Percentiles rank a stretch among this genome's conserved stretches.
Conservation (phyloP, 1,284 basidiomycete genomes). For the Cryptococcus jaspeensis region DNA sequence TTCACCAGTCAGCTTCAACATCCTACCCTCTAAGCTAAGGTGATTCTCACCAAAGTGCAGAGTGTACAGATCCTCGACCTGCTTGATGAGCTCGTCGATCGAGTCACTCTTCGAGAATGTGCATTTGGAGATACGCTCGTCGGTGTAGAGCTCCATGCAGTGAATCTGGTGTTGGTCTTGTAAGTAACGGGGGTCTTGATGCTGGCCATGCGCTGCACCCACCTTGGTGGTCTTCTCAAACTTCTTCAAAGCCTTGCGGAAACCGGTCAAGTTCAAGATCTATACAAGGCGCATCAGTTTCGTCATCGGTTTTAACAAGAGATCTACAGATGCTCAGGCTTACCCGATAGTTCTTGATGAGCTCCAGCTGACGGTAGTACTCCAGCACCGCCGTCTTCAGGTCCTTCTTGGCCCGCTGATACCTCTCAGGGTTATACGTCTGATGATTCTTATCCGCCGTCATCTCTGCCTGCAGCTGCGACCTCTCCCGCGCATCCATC, state of each 20-base stretch:
- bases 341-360: conserved; percentile 82
- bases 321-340: conserved; percentile 55
- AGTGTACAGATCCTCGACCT: conserved; percentile 72
- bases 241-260: conserved; percentile 89
- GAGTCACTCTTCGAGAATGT: conserved; percentile 57
- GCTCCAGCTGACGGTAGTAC: conserved; percentile 74
- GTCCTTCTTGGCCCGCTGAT: conserved; percentile 75
- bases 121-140: conserved; percentile 62
- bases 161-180: conserved; percentile 29
- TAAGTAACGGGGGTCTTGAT: neutral
- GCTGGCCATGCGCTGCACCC: conserved; percentile 9
- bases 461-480: conserved; percentile 27
- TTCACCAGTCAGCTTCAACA: neutral
- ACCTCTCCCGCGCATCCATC: conserved; percentile 13
- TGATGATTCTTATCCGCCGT: conserved; percentile 34
- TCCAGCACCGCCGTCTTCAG: conserved; percentile 79
- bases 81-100: conserved; percentile 66
- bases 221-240: conserved; percentile 83
- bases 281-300: conserved; percentile 39
- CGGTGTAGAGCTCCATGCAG: conserved; percentile 68
- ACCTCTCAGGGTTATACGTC: conserved; percentile 69
- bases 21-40: no score
- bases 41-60: conserved; percentile 64
- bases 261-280: conserved; percentile 85
- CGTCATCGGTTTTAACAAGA: no score